These are phyloP conservation scores for Chaetomium strumarium DNA, from an alignment of 2,329 filamentous ascomycete species.

Conservation along the genomic window DNA sequence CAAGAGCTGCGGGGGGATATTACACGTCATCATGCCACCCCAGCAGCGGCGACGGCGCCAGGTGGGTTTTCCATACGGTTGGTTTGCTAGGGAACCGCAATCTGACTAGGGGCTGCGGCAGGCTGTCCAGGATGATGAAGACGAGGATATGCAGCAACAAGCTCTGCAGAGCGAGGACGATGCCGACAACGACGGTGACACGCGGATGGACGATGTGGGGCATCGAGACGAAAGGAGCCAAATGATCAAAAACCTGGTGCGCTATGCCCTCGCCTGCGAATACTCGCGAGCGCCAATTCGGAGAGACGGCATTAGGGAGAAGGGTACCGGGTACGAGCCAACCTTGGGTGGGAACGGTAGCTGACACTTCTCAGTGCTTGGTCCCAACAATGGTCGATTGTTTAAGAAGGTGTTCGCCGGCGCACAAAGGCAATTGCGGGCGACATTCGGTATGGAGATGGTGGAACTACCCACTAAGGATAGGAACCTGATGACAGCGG, in stretches of 20 bases:
- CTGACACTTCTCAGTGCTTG: constrained; percentile 53
- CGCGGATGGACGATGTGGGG: constrained; percentile 29
- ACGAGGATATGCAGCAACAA: constrained; percentile 19
- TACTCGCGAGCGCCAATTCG: constrained; percentile 55
- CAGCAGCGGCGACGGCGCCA: constrained; percentile 18
- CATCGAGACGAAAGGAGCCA: constrained; percentile 38
- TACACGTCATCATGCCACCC: constrained; percentile 9
- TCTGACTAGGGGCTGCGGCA: background rate
- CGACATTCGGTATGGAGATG: constrained; percentile 88
- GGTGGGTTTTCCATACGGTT: constrained; percentile 1
- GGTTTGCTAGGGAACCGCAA: background rate
- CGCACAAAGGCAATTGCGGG: constrained; percentile 66
- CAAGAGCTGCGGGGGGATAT: background rate
- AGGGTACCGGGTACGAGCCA: constrained; percentile 40
- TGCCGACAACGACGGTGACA: constrained; percentile 31
- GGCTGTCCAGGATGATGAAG: constrained; percentile 18
- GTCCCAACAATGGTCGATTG: constrained; percentile 53
- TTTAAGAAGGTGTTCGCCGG: constrained; percentile 73
- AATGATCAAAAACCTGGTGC: constrained; percentile 60
- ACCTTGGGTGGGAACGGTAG: background rate
- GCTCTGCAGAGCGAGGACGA: constrained; percentile 8
- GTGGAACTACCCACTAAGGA: constrained; percentile 75
- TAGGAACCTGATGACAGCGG: constrained; percentile 62
- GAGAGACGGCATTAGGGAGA: constrained; percentile 57
- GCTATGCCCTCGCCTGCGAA: constrained; percentile 62